Evolutionary conservation across 2,329 filamentous ascomycete species (phyloP), one percentile per base, ranked within the genome.

Genomic region (Calonectria fujianensis): DNA sequence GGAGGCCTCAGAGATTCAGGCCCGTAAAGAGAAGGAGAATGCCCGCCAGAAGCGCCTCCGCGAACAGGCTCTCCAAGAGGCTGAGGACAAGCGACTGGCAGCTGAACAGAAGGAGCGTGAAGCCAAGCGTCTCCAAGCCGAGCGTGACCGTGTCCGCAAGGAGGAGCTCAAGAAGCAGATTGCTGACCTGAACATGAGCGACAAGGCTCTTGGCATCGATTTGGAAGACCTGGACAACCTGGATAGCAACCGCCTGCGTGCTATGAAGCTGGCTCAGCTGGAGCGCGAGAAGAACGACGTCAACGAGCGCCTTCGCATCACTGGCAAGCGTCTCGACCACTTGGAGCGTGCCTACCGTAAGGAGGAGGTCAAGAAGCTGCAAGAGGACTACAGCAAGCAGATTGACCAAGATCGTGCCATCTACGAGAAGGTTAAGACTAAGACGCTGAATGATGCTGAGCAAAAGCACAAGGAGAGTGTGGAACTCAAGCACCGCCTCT

Each of bases 261-360:
- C 95, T 80, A 94, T 99, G 88, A 98, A 98, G 90, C 91, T 99
- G 73, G 94, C 95, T 75, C 96, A 98, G 86, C 92, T 99, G 14
- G 97, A 98, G 88, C 96, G 96, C 81, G 97, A 98, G 90, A 99
- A 98, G 93, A 98, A 96, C 83, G 96, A 97, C 83, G 93, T 98
- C 79, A 95, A 94, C 77, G 96, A 98, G 87, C 95, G 94, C 84
- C 92, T 98, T 69, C 94, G 96, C 81, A 92, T 98, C 81, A 97
- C 96, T 75, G 95, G 94, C 85, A 98, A 98, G 92, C 94, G 97
- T 78, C 95, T 98, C 82, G 97, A 99, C 84, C 96, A 99, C 87
- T 89, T 99, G 81, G 97, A 99, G 89, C 95, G 97, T 88, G 97
- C 97, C 48, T 97, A 97, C 91, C 94, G 97, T 82, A 95, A 96